Conservation (phyloP, 2,329 filamentous ascomycete genomes). For the Aspergillus fumigatus region DNA sequence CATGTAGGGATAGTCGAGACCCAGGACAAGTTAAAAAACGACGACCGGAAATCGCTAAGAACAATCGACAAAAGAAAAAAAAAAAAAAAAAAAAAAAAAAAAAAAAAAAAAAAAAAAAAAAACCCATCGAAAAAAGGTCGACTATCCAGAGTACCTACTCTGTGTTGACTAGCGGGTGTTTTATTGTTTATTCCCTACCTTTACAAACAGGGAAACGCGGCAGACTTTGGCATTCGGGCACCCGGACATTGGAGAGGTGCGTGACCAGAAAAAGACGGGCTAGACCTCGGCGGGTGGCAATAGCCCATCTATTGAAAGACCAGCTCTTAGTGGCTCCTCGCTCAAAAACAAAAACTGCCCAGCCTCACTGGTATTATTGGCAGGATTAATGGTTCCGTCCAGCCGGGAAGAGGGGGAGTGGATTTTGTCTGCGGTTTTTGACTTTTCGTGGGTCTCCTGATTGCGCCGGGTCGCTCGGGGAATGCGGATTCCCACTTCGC, state of each 20-base stretch:
- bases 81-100: too few species aligned
- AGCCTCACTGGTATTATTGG: not conserved
- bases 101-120: too few species aligned
- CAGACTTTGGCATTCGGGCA: slow-evolving; percentile 11
- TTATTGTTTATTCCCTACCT: not conserved
- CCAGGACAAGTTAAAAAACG: not conserved
- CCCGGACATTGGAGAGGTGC: slow-evolving; percentile 8
- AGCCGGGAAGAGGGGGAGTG: slow-evolving; percentile 10
- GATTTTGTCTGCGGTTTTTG: not conserved
- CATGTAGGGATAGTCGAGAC: not conserved
- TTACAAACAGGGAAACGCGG: not conserved
- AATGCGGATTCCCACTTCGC: slow-evolving; percentile 22
- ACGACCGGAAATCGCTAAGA: not conserved
- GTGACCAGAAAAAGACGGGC: slow-evolving; percentile 3
- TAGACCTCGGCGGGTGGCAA: not conserved
- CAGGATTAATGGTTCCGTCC: slow-evolving; percentile 10
- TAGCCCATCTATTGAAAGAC: not conserved
- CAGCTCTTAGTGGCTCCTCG: not conserved
- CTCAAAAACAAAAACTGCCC: not conserved
- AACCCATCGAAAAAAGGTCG: not conserved
- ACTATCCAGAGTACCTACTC: not conserved
- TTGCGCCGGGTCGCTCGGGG: slow-evolving; percentile 17
- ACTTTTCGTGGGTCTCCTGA: slow-evolving; percentile 8
- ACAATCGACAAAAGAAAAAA: too few species aligned
- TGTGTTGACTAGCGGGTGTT: not conserved